Percentiles rank a stretch among this genome's conserved stretches.
Evolutionary conservation across 2,329 filamentous ascomycete species (phyloP).

Genomic region (Pseudogymnoascus verrucosus): DNA sequence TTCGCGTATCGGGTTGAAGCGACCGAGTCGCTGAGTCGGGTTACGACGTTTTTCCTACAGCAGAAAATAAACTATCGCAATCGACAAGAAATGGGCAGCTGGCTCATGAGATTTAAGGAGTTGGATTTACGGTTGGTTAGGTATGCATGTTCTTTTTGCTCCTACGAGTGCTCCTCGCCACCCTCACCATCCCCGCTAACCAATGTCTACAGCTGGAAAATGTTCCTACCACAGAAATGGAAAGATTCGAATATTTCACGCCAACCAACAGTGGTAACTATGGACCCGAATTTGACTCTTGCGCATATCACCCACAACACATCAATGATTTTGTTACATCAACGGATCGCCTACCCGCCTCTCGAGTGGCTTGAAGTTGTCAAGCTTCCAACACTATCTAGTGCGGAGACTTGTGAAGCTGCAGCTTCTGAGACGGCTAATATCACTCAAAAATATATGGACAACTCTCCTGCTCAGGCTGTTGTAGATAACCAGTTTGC

Average conservation of each 20-base stretch:
- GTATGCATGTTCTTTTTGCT: conserved; percentile 17
- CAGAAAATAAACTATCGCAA: conserved; percentile 33
- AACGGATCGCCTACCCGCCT: conserved; percentile 27
- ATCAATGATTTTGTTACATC: conserved; percentile 29
- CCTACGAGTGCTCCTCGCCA: not conserved
- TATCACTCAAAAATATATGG: conserved; percentile 27
- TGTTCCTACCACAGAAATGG: conserved; percentile 35
- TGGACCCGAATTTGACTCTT: conserved; percentile 30
- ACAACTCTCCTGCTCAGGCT: conserved; percentile 16
- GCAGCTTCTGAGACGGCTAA: conserved; percentile 26
- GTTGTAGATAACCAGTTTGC: conserved; percentile 23
- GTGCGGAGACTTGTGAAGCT: conserved; percentile 26
- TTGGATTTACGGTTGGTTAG: conserved; percentile 37
- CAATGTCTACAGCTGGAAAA: conserved; percentile 32
- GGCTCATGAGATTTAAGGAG: conserved; percentile 39
- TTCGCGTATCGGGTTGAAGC: conserved; percentile 40
- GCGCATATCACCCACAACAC: conserved; percentile 30
- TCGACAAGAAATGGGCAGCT: conserved; percentile 32
- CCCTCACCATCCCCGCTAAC: not conserved
- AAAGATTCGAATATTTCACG: conserved; percentile 28
- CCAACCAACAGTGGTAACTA: conserved; percentile 20
- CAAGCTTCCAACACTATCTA: conserved; percentile 23
- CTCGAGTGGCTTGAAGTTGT: conserved; percentile 18
- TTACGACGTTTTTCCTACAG: conserved; percentile 37
- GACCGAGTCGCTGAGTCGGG: conserved; percentile 36